Evolutionary conservation across 371 early-diverging fungal species (phyloP), one percentile per base, ranked within the genome.

Genomic region (Apophysomyces ossiformis): DNA sequence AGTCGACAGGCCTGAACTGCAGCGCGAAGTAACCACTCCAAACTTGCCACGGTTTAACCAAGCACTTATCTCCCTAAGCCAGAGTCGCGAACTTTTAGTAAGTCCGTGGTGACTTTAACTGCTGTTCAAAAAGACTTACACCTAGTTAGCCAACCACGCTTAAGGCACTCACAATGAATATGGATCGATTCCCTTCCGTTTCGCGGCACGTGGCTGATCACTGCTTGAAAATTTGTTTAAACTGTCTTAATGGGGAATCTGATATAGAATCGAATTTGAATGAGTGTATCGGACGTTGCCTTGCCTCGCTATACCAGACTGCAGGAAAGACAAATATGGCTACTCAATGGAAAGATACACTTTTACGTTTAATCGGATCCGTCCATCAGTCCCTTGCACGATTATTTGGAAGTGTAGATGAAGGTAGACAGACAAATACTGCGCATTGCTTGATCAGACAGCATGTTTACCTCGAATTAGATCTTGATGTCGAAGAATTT

Each of bases 351-450:
- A 77, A 77, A 56, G 74, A 67, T 7, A 79, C 72, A 26, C 13
- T 82, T 5, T 67, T 75, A 54, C 74, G 75, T 47, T 37, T 87
- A 32, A 70, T 87, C 60, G 85, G 86, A 54, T 80, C 87, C 11
- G 69, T 82, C 16, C 85, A 89, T 60, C 66, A 71, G 39, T 72
- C 76, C 32, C 65, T 87, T 60, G 81, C 86, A 58, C 65, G 73
- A 39, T 70, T 89, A 8, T 86, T 87, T 66, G 78, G 77, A 59
- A 83, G 84, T 1, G 67, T 89, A 0, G 88, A 87, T 61, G 89
- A 89, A 86, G 89, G 86, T 85, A 74, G 36, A 54, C 2, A 58
- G 43, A 26, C 32, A 26, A 26, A 26, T 26, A 26, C 32, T 26
- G 32, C 32, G 32, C 32, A 26, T 26, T 26, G 32, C 32, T 26